phyloP scores from a whole-genome alignment of 2,329 filamentous ascomycete species.

The Dactylonectria macrodidyma region DNA sequence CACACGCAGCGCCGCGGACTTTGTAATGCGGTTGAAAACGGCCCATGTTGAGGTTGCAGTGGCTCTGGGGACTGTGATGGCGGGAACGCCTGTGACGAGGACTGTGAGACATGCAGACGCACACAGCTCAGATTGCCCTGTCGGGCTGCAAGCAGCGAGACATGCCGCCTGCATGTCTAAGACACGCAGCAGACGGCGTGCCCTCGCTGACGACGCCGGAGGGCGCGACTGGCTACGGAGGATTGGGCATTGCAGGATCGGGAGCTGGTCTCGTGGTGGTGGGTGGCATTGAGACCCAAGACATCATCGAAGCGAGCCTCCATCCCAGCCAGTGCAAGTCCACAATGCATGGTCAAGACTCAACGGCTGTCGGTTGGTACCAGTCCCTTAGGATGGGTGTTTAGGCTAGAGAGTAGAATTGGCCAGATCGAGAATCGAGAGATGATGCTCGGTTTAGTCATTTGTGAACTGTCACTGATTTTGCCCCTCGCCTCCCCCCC shows the following conservation, averaged over 20 bases:
- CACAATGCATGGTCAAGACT: conserved; percentile 17
- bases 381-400: conserved; percentile 30
- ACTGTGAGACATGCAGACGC: conserved; percentile 47
- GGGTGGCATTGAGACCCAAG: conserved; percentile 33
- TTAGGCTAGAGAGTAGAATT: not conserved
- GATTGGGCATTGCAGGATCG: conserved; percentile 17
- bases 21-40: conserved; percentile 2
- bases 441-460: conserved; percentile 33
- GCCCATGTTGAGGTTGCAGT: conserved; percentile 7
- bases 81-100: conserved; percentile 30
- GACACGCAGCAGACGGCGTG: conserved; percentile 50
- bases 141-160: conserved; percentile 55
- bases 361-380: conserved; percentile 25
- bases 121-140: conserved; percentile 51
- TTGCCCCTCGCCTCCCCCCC: conserved; percentile 7
- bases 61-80: conserved; percentile 7
- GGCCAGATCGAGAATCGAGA: conserved; percentile 20
- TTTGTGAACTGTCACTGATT: conserved; percentile 22
- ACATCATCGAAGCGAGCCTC: conserved; percentile 29
- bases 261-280: conserved; percentile 20
- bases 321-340: conserved; percentile 18
- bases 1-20: not conserved
- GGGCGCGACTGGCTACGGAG: conserved; percentile 23
- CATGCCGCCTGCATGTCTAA: conserved; percentile 53
- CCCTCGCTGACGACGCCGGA: conserved; percentile 40